Conservation (phyloP, 176 grass and related monocot species). For the Oryza longistaminata region DNA sequence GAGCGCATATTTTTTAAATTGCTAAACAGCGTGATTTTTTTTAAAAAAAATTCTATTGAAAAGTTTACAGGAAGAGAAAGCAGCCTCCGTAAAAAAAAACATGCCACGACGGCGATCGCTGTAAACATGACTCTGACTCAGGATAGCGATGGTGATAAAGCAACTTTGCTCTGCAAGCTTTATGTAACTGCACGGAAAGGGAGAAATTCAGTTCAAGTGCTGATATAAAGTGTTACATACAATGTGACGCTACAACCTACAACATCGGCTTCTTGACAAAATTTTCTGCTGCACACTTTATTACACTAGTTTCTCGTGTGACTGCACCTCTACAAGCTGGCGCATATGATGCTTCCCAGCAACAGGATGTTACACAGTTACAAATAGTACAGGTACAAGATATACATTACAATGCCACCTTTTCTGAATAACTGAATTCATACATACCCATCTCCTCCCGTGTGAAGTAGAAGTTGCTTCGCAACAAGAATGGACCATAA, state of each 20-base stretch:
- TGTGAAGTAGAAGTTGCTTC: conserved; percentile 10
- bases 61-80: too few species aligned
- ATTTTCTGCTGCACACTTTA: background rate
- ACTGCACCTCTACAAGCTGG: background rate
- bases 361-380: conserved; percentile 1
- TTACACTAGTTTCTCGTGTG: conserved; percentile 1
- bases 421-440: background rate
- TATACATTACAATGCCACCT: background rate
- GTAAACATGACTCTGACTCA: background rate
- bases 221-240: background rate
- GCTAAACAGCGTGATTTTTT: too few species aligned
- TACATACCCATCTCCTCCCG: background rate
- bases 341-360: background rate
- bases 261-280: background rate
- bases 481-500: conserved; percentile 6
- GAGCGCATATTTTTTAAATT: too few species aligned
- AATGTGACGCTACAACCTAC: conserved; percentile 6
- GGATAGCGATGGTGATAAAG: background rate
- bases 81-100: too few species aligned
- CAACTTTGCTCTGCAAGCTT: background rate
- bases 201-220: background rate
- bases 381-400: background rate
- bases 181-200: background rate
- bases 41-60: too few species aligned
- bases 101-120: background rate